Percentiles rank a stretch among this genome's conserved stretches.
Conservation (phyloP, 2,329 filamentous ascomycete genomes). For the Cladosporium sp. region DNA sequence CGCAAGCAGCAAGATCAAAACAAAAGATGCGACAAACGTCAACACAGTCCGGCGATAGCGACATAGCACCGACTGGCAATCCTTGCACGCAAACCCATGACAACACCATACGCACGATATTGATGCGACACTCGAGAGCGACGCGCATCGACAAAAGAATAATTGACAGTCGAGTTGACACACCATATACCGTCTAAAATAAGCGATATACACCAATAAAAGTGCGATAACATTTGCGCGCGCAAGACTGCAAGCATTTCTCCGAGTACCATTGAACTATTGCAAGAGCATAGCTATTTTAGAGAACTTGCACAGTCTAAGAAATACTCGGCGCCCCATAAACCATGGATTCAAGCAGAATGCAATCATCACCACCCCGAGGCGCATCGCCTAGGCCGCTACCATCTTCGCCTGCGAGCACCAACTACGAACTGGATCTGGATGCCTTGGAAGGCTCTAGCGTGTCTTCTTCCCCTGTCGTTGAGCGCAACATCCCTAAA, state of each 20-base stretch:
- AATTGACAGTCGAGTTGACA: background rate
- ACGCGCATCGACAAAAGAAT: background rate
- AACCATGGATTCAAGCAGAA: conserved; percentile 11
- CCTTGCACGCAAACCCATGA: background rate
- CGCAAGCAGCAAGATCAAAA: background rate
- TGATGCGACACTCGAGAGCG: background rate
- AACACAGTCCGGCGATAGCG: background rate
- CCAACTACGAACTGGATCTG: conserved; percentile 31
- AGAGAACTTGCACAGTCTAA: background rate
- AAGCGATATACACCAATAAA: background rate
- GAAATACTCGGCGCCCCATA: background rate
- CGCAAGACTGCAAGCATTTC: background rate
- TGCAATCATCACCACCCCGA: conserved; percentile 10
- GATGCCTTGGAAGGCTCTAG: conserved; percentile 22
- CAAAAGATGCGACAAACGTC: background rate
- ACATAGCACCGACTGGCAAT: background rate
- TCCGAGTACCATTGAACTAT: background rate
- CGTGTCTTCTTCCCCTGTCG: background rate
- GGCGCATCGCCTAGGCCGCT: background rate
- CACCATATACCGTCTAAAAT: background rate
- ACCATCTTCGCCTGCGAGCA: conserved; percentile 3
- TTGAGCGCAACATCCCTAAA: conserved; percentile 8
- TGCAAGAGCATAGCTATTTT: no score
- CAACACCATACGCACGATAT: background rate
- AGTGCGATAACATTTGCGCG: background rate